Conservation (phyloP, 2,329 filamentous ascomycete genomes). For the Monosporascus sp. region DNA sequence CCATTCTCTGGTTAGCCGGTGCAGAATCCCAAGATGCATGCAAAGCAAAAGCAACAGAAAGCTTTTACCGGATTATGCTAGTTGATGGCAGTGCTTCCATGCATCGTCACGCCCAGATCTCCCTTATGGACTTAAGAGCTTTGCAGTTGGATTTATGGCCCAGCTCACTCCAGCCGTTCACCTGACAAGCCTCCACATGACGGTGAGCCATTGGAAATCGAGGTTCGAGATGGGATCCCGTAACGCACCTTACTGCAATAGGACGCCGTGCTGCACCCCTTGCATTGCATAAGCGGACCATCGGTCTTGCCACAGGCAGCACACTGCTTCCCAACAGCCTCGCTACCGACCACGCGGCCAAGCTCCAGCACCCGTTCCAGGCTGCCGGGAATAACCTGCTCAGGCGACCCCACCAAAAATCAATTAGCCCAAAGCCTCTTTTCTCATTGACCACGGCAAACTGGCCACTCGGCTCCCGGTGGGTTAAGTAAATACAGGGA, state of each 20-base stretch:
- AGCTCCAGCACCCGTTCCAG: conserved; percentile 21
- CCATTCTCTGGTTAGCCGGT: too few species aligned
- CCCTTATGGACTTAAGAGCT: conserved; percentile 32
- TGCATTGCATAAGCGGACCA: conserved; percentile 32
- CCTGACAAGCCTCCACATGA: conserved; percentile 34
- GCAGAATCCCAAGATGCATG: too few species aligned
- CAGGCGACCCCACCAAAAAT: neutral
- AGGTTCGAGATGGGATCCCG: neutral
- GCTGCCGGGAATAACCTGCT: conserved; percentile 16
- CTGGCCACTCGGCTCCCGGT: neutral
- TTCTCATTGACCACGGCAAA: too few species aligned
- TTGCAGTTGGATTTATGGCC: conserved; percentile 41
- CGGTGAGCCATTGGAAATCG: too few species aligned
- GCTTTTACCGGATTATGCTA: too few species aligned
- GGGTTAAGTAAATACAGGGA: neutral
- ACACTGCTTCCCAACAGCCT: conserved; percentile 10
- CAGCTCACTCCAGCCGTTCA: conserved; percentile 34
- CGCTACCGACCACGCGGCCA: conserved; percentile 6
- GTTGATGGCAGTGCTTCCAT: too few species aligned
- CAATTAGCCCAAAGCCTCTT: neutral
- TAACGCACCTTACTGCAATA: conserved; percentile 42
- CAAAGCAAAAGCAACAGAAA: too few species aligned
- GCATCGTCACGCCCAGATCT: conserved; percentile 27
- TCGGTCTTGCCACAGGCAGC: conserved; percentile 19
- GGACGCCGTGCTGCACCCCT: conserved; percentile 35